Base-by-base conservation (phyloP, 192 early-diverging fungal species). In the Haplosporangium gracile region DNA sequence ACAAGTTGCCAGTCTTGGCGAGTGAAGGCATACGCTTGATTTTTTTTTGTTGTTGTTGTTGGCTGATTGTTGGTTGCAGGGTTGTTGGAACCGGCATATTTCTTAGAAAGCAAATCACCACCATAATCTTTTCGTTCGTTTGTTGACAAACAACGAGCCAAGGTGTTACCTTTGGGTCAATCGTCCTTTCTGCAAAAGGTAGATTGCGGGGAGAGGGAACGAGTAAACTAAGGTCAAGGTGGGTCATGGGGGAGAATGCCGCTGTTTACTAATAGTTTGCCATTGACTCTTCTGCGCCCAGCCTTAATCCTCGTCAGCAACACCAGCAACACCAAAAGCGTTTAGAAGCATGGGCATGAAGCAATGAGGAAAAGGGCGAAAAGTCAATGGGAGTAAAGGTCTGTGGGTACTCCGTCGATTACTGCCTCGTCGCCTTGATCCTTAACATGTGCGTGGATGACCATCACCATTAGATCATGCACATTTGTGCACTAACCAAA, bases 401-500 rank as follows among this genome's bases (percentile, higher is more conserved):
- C 16, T 51, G 49, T 22, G 16, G 15, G 49, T 22, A 18, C 18
- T 10, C 15, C 20, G 2, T 51, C 49, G 26, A 29, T 29, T 2
- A 1, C 10, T 24, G 1, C 11, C 60, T 65, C 11, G 60, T 11
- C 60, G 26, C 26, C 13, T 11, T 65, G 60, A 11, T 65, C 60
- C 60, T 65, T 65, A 9, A 63, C 57, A 63, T 63, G 57, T 63
- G 57, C 32, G n/a, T 7, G 24, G 0, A 11, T 65, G 60, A 32
- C 60, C 29, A 65, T 65, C 60, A 65, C 60, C 60, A 32, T 65
- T 65, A 32, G n/a, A 65, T 65, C 60, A 65, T 65, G 60, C 29
- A 65, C 29, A 65, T 11, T 13, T 16, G 26, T 29, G 29, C 13
- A n/a, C 60, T 65, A 65, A 65, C 60, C 26, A 29, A 65, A n/a